Evolutionary conservation across 164 flowering plant genomes (phyloP).

Genomic region (Nymphaea colorata): DNA sequence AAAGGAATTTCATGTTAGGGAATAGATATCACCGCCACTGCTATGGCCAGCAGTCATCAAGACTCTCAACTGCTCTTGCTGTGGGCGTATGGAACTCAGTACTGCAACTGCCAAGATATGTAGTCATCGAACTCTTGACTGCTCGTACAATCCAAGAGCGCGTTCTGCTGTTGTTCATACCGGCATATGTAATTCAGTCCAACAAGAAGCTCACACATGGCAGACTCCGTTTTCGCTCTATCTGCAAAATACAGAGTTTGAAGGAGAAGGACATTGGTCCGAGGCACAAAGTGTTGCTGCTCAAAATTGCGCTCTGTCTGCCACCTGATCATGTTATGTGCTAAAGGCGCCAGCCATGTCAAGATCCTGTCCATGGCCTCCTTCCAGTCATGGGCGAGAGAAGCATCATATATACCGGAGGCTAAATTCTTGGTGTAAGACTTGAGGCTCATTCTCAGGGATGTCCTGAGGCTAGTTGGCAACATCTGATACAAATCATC

Average conservation of each 20-base stretch:
- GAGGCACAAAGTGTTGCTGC: constrained; percentile 64
- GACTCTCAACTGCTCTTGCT: not conserved
- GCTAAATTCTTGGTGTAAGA: constrained; percentile 60
- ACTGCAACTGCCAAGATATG: constrained; percentile 68
- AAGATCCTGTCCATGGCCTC: constrained; percentile 58
- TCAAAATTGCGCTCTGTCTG: constrained; percentile 93
- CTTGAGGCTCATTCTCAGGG: constrained; percentile 51
- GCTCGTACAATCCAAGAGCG: constrained; percentile 83
- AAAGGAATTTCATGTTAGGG: not conserved
- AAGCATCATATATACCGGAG: constrained; percentile 67
- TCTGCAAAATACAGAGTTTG: constrained; percentile 93
- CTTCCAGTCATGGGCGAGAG: constrained; percentile 91
- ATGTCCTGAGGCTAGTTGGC: constrained; percentile 71
- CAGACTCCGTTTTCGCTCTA: constrained; percentile 63
- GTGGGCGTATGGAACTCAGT: constrained; percentile 3
- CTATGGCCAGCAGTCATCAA: no score
- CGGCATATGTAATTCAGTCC: constrained; percentile 93
- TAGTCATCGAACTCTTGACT: constrained; percentile 87
- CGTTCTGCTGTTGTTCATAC: constrained; percentile 92
- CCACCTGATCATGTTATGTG: constrained; percentile 96
- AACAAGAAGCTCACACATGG: constrained; percentile 74
- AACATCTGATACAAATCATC: constrained; percentile 94
- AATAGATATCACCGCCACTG: no score
- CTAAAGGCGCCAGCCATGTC: constrained; percentile 83
- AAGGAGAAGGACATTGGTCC: constrained; percentile 79